Percentiles rank a stretch among this genome's conserved stretches.
These are phyloP conservation scores for Trichosporon coremiiforme DNA, from an alignment of 1,284 basidiomycete genomes.

Conservation along the genomic window DNA sequence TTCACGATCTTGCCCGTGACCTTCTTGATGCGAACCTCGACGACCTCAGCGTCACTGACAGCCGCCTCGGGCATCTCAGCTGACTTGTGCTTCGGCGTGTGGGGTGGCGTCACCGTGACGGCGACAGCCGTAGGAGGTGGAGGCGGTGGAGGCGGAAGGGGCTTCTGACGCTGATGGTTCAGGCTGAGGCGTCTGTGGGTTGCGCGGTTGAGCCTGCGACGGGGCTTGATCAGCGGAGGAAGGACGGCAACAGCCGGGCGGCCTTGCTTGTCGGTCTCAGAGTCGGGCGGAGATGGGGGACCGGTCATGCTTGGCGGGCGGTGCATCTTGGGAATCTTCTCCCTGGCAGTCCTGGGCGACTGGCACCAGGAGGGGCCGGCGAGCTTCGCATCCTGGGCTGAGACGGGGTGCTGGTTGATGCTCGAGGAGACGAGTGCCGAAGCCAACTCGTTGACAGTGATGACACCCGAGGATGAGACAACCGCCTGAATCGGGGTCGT, in stretches of 20 bases:
- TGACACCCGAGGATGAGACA: neutral
- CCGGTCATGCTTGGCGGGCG: conserved; percentile 2
- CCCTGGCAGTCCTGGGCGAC: neutral
- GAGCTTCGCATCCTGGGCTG: neutral
- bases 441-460: neutral
- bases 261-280: conserved; percentile 4
- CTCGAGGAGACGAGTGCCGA: neutral
- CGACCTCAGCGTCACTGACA: neutral
- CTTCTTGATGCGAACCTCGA: conserved; percentile 11
- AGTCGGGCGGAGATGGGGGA: conserved; percentile 15
- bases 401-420: neutral
- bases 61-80: neutral
- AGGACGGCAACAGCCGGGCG: neutral
- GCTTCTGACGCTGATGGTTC: conserved; percentile 8
- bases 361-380: neutral
- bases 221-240: conserved; percentile 12
- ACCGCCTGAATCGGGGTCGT: conserved; percentile 5
- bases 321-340: conserved; percentile 6
- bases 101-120: neutral
- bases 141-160: conserved; percentile 7
- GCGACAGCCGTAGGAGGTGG: conserved; percentile 2
- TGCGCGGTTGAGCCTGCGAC: conserved; percentile 7
- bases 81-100: neutral
- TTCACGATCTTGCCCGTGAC: neutral
- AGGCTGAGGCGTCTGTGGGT: conserved; percentile 12